Conservation (phyloP, 2,329 filamentous ascomycete genomes). For the Nemania abortiva region DNA sequence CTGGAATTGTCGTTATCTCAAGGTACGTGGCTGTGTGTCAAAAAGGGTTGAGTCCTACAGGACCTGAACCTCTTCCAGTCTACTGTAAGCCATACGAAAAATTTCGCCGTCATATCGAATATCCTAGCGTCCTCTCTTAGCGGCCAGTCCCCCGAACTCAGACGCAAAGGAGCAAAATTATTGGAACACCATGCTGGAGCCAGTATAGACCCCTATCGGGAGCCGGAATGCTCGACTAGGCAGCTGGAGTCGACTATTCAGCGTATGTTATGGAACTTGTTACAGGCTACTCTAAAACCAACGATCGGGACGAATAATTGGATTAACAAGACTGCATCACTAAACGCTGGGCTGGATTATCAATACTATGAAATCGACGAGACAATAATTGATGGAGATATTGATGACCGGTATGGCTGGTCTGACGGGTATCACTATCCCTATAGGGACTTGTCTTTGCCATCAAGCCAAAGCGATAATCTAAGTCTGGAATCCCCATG, state of each 20-base stretch:
- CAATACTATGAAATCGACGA: slow-evolving; percentile 4
- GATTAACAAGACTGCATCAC: not conserved
- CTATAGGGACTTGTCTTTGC: not conserved
- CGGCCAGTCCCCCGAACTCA: slow-evolving; percentile 42
- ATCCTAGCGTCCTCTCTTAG: slow-evolving; percentile 42
- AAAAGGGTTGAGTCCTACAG: not conserved
- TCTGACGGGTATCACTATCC: not conserved
- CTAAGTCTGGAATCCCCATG: not conserved
- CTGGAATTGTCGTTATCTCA: slow-evolving; percentile 40
- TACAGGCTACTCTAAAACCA: slow-evolving; percentile 42
- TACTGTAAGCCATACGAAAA: slow-evolving; percentile 39
- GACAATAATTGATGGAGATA: slow-evolving; percentile 9
- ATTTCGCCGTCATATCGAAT: slow-evolving; percentile 43
- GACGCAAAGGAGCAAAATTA: slow-evolving; percentile 39
- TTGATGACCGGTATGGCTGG: not conserved
- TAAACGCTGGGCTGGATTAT: not conserved
- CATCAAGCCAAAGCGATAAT: not conserved
- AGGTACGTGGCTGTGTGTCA: slow-evolving; percentile 19
- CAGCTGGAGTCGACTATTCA: slow-evolving; percentile 34
- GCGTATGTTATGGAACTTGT: slow-evolving; percentile 43
- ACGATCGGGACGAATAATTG: slow-evolving; percentile 32
- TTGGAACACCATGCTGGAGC: slow-evolving; percentile 6
- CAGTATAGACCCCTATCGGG: not conserved
- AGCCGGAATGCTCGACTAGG: not conserved
- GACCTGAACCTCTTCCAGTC: slow-evolving; percentile 37